Conservation (phyloP, 2,329 filamentous ascomycete genomes). For the Stachybotrys chartarum region DNA sequence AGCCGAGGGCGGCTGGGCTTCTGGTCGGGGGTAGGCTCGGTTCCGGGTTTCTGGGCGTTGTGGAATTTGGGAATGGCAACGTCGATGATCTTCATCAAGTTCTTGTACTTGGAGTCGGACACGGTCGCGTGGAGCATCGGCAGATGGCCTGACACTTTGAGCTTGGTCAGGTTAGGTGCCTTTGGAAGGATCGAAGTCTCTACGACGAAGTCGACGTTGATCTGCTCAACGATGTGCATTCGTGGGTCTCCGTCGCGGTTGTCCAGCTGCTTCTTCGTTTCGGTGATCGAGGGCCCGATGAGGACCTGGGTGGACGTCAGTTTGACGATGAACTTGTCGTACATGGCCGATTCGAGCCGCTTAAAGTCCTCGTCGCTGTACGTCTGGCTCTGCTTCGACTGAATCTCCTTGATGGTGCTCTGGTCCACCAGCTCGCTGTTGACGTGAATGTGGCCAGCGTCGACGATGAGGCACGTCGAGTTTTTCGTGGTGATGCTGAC, state of each 20-base stretch:
- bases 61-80: constrained; percentile 84
- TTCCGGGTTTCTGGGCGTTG: constrained; percentile 23
- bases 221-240: constrained; percentile 88
- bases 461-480: constrained; percentile 85
- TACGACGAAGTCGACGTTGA: constrained; percentile 96
- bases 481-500: constrained; percentile 79
- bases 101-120: constrained; percentile 96
- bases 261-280: constrained; percentile 75
- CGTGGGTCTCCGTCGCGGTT: constrained; percentile 60
- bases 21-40: constrained; percentile 14
- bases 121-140: constrained; percentile 87
- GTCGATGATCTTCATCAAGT: constrained; percentile 90
- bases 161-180: constrained; percentile 83
- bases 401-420: constrained; percentile 80
- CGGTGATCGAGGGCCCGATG: constrained; percentile 87
- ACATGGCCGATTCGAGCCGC: constrained; percentile 86
- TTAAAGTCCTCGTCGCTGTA: constrained; percentile 88
- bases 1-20: constrained; percentile 33
- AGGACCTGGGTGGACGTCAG: constrained; percentile 91
- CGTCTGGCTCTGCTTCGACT: constrained; percentile 79
- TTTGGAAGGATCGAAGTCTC: constrained; percentile 96
- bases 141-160: constrained; percentile 84
- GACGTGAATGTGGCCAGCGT: constrained; percentile 92
- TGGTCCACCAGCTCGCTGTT: constrained; percentile 92
- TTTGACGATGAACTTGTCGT: constrained; percentile 92